A percentile compares a stretch with the other conserved stretches of the same genome.
Conservation (phyloP, 805 yeast genomes). For the Suhomyces xylopsoci region DNA sequence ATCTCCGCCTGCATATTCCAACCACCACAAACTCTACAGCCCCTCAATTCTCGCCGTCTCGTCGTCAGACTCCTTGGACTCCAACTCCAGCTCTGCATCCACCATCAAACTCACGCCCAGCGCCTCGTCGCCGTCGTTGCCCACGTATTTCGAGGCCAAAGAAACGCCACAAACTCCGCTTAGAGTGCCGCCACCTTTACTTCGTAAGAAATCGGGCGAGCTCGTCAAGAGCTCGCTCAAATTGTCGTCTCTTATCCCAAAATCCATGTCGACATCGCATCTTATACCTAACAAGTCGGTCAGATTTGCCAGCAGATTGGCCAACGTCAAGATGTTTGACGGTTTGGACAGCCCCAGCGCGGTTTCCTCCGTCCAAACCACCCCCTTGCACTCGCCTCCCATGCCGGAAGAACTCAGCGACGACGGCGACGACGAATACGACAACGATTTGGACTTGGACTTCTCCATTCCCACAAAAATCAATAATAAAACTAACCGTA, state of each 20-base stretch:
- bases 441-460: slow-evolving; percentile 5
- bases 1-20: neutral
- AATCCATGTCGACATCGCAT: slow-evolving; percentile 27
- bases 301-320: slow-evolving; percentile 59
- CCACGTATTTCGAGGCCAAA: slow-evolving; percentile 4
- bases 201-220: slow-evolving; percentile 20
- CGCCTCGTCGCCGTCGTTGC: slow-evolving; percentile 4
- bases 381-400: slow-evolving; percentile 43
- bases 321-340: slow-evolving; percentile 62
- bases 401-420: slow-evolving; percentile 1
- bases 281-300: slow-evolving; percentile 46
- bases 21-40: slow-evolving; percentile 1
- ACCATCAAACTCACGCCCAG: slow-evolving; percentile 10
- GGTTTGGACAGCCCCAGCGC: slow-evolving; percentile 59
- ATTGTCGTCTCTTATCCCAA: slow-evolving; percentile 16
- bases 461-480: neutral
- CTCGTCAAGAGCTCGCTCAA: slow-evolving; percentile 24
- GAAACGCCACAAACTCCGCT: neutral
- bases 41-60: neutral
- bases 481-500: neutral
- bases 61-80: slow-evolving; percentile 11
- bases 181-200: slow-evolving; percentile 5
- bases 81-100: slow-evolving; percentile 8
- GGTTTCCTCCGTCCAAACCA: slow-evolving; percentile 52
- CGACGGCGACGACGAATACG: slow-evolving; percentile 1